These are phyloP conservation scores for Aristolochia fimbriata DNA, from an alignment of 164 flowering plant species.

Conservation along the genomic window DNA sequence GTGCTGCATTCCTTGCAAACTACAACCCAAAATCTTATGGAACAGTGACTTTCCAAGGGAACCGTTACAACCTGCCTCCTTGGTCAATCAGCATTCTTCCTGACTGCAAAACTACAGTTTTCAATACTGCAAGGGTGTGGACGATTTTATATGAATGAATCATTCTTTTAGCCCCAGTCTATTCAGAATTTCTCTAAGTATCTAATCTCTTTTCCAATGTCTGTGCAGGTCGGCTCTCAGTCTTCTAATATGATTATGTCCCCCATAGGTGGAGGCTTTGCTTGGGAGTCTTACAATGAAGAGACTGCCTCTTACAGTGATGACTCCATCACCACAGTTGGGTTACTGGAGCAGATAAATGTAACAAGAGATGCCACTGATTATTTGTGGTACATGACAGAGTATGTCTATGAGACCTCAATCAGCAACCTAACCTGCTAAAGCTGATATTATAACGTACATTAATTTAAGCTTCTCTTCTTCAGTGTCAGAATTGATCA, in stretches of 20 bases:
- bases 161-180: neutral
- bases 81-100: slow-evolving; percentile 96
- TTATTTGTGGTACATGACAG: slow-evolving; percentile 90
- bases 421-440: too few species aligned
- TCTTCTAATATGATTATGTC: slow-evolving; percentile 41
- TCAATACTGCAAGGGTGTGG: slow-evolving; percentile 84
- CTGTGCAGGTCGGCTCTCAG: slow-evolving; percentile 49
- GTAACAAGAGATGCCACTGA: slow-evolving; percentile 71
- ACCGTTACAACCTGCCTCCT: slow-evolving; percentile 64
- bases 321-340: slow-evolving; percentile 27
- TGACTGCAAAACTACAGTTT: slow-evolving; percentile 74
- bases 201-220: slow-evolving; percentile 1
- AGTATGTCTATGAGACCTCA: slow-evolving; percentile 35
- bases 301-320: slow-evolving; percentile 43
- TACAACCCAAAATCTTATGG: slow-evolving; percentile 38
- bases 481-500: slow-evolving; percentile 55
- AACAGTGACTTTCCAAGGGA: slow-evolving; percentile 47
- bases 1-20: slow-evolving; percentile 91
- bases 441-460: too few species aligned
- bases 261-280: slow-evolving; percentile 27
- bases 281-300: slow-evolving; percentile 78
- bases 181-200: neutral
- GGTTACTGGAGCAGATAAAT: slow-evolving; percentile 70
- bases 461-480: neutral
- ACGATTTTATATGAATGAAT: neutral